Evolutionary conservation across 306 rosid genomes (phyloP), one percentile per base, ranked within the genome.

Genomic region (Rosa persica): DNA sequence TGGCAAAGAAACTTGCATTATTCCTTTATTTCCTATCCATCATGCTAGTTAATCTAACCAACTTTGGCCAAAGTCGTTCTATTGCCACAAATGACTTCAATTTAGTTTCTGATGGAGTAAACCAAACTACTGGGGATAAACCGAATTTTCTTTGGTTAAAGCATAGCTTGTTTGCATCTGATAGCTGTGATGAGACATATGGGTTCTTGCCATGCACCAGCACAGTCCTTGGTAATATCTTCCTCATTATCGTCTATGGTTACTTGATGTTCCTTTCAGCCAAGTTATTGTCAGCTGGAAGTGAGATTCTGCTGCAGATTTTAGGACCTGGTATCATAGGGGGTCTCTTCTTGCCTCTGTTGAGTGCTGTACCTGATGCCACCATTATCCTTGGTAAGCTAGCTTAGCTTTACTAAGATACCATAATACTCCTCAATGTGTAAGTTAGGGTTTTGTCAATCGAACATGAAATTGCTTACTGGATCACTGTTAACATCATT

Each of bases 301-400:
- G 86, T 73, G 88, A 88, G 83, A 78, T 88, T 75, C 76, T 87
- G 82, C 86, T 85, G 47, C 83, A 88, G 76, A 85, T 85, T 76
- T 73, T 85, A 57, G 89, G 89, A 48, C 88, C 85, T 78, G 90
- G 90, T 43, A 72, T 87, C 5, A 60, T 87, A 39, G 90, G 88
- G 4, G 87, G 90, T 11, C 77, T 87, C 47, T 75, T 87, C 68
- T 76, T 87, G 1, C 90, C 90, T 80, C 34, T 87, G 22, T 68
- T 87, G 80, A 79, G 85, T 62, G 57, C 87, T 74, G 40, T 87
- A 71, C 90, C 90, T 62, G 90, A 87, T 55, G 88, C 85, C 55
- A 71, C 84, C 17, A 80, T 85, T 44, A 85, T 87, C 58, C 88
- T 87, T 34, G 90, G 90, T 87, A 83, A 71, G 79, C 52, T 62